Conservation (phyloP, 2,329 filamentous ascomycete species). For the Aspergillus floridensis region DNA sequence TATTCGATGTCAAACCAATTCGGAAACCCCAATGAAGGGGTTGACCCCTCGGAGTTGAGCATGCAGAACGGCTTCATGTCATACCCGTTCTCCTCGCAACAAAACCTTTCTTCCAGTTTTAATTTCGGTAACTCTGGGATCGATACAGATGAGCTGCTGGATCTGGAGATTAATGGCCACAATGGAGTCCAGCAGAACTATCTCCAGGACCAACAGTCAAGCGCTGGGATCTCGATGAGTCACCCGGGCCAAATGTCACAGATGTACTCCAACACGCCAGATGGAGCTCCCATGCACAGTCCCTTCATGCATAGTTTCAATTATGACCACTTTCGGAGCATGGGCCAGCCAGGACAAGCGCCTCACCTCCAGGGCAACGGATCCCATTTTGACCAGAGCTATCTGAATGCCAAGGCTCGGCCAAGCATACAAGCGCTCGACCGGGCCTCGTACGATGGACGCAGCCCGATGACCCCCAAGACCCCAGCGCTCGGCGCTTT, state of each 20-base stretch:
- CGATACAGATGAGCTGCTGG: slow-evolving; percentile 83
- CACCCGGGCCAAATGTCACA: slow-evolving; percentile 67
- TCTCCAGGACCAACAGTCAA: slow-evolving; percentile 54
- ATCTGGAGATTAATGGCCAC: slow-evolving; percentile 50
- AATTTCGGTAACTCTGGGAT: slow-evolving; percentile 75
- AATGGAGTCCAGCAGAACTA: slow-evolving; percentile 40
- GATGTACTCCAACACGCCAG: slow-evolving; percentile 86
- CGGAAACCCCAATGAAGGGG: slow-evolving; percentile 55
- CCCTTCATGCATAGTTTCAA: slow-evolving; percentile 79
- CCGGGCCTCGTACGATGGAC: slow-evolving; percentile 69
- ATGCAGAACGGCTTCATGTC: slow-evolving; percentile 60
- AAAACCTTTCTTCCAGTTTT: slow-evolving; percentile 69
- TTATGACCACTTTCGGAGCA: slow-evolving; percentile 70
- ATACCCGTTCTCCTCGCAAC: slow-evolving; percentile 60
- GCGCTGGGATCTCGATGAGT: slow-evolving; percentile 56
- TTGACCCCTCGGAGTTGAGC: slow-evolving; percentile 82
- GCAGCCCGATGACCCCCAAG: slow-evolving; percentile 82
- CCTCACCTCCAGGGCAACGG: slow-evolving; percentile 39
- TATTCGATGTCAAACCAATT: slow-evolving; percentile 56
- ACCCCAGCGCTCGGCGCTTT: slow-evolving; percentile 73
- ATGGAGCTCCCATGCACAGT: slow-evolving; percentile 87
- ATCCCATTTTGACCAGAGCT: slow-evolving; percentile 54
- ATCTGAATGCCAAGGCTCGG: slow-evolving; percentile 58
- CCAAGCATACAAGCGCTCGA: slow-evolving; percentile 64
- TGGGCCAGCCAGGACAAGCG: slow-evolving; percentile 54